Base-by-base conservation (phyloP, 495 filamentous ascomycete species). In the Penicillium waksmanii region DNA sequence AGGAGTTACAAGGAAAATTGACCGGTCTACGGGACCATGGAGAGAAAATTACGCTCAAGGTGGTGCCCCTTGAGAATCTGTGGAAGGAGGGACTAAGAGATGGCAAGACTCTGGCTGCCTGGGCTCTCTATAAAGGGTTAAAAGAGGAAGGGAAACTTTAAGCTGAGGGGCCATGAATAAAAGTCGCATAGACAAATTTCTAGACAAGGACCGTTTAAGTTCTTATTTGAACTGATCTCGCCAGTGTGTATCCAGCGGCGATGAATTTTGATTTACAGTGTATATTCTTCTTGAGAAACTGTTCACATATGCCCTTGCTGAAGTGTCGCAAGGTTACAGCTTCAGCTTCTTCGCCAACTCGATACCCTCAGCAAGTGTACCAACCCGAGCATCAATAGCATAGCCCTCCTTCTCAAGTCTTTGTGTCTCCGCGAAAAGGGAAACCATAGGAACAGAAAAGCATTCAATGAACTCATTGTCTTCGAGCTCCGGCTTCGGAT, bases 401-500 rank as follows among this genome's bases (percentile, higher is more conserved):
- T 85, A 93, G 0, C 92, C 92, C 58, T 92, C 75, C 19, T 77
- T 73, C 64, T 96, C 91, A 27, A 92, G 77, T 43, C 71, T 80
- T 75, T 84, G 84, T 60, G 84, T 87, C 69, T 88, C 87, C 0
- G 75, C 80, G 71, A 86, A 93, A 15, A 96, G 69, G 21, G 82
- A 77, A 55, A 68, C 79, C 43, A 96, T 66, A 15, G 85, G 87
- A 3, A 92, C 77, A 21, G 82, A 82, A 62, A 96, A 96, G 19
- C 87, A 87, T 73, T 96, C 92, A 64, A 96, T 96, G 66, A 94
- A 95, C 69, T 96, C 92, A 62, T 88, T 89, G 19, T 95, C 92
- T 56, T 96, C 92, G 3, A 96, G 79, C 58, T 93, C 78, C 1
- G 90, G 87, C 59, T 85, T 81, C 6, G 85, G 88, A 57, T 87